Conservation (phyloP, 805 yeast genomes). For the Myxozyma melibiosi region DNA sequence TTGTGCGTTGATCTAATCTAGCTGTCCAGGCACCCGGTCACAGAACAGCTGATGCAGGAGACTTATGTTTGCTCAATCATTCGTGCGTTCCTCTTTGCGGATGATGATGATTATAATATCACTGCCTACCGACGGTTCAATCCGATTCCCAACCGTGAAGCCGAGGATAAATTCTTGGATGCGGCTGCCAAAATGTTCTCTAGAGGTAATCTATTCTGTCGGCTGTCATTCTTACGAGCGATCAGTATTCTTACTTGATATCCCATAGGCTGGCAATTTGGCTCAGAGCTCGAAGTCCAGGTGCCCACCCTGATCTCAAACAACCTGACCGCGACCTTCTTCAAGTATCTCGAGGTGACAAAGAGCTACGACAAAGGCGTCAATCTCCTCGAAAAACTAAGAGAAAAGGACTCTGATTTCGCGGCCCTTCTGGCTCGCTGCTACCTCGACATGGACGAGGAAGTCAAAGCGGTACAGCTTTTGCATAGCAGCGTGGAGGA, state of each 20-base stretch:
- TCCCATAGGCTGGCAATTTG: constrained; percentile 50
- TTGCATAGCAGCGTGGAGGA: constrained; percentile 47
- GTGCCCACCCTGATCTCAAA: constrained; percentile 65
- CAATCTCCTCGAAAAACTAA: constrained; percentile 57
- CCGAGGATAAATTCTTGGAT: constrained; percentile 57
- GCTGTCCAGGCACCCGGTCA: constrained; percentile 34
- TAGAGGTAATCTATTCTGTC: no score
- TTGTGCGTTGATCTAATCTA: background rate
- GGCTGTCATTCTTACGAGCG: constrained; percentile 20
- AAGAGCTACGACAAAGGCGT: constrained; percentile 64
- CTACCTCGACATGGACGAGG: constrained; percentile 44
- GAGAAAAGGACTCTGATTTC: constrained; percentile 58
- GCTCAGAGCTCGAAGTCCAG: constrained; percentile 69
- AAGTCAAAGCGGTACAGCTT: constrained; percentile 51
- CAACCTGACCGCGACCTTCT: constrained; percentile 73
- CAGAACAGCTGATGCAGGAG: constrained; percentile 46
- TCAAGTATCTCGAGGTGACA: constrained; percentile 64
- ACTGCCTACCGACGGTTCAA: constrained; percentile 84
- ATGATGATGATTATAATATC: constrained; percentile 71
- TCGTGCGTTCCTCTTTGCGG: constrained; percentile 75
- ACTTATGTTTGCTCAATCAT: constrained; percentile 71
- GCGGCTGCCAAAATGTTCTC: constrained; percentile 69
- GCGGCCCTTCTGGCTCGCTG: constrained; percentile 48
- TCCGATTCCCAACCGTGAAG: constrained; percentile 60
- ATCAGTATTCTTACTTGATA: background rate